Evolutionary conservation across 2,329 filamentous ascomycete species (phyloP).

Genomic region (Stemphylium lycopersici): DNA sequence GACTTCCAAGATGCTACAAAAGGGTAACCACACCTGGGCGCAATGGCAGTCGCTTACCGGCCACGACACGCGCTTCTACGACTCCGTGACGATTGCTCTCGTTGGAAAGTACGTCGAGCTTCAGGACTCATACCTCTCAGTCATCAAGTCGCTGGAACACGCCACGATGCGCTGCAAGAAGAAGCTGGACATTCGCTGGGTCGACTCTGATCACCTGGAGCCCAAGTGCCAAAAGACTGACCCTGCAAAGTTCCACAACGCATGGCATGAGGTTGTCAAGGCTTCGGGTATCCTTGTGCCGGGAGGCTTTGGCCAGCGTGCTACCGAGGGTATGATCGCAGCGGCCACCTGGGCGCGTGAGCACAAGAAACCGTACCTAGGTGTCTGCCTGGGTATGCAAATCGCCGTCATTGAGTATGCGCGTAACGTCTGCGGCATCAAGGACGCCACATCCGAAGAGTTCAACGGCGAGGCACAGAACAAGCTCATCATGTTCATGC

Average conservation of each 20-base stretch:
- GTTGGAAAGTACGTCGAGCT: slow-evolving; percentile 91
- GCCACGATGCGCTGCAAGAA: slow-evolving; percentile 83
- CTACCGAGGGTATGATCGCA: slow-evolving; percentile 87
- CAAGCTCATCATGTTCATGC: slow-evolving; percentile 88
- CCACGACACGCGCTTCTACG: slow-evolving; percentile 68
- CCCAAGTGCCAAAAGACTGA: slow-evolving; percentile 64
- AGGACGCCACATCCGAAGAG: slow-evolving; percentile 62
- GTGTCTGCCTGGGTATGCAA: slow-evolving; percentile 92
- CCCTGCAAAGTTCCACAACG: slow-evolving; percentile 79
- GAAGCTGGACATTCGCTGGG: slow-evolving; percentile 80
- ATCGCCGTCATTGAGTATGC: slow-evolving; percentile 90
- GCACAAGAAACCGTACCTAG: slow-evolving; percentile 80
- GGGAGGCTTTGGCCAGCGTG: slow-evolving; percentile 81
- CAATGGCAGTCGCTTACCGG: slow-evolving; percentile 77
- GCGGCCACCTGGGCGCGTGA: slow-evolving; percentile 87
- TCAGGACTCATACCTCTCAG: slow-evolving; percentile 83
- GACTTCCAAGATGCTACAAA: slow-evolving; percentile 60
- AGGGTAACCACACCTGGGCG: slow-evolving; percentile 75
- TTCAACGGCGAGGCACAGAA: slow-evolving; percentile 66
- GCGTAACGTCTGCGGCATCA: slow-evolving; percentile 72
- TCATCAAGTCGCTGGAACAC: slow-evolving; percentile 88
- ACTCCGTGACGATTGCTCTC: slow-evolving; percentile 78
- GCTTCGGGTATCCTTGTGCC: slow-evolving; percentile 73
- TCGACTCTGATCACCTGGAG: slow-evolving; percentile 87
- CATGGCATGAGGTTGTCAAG: slow-evolving; percentile 79